A percentile compares a stretch with the other conserved stretches of the same genome.
phyloP scores from a whole-genome alignment of 2,329 filamentous ascomycete species.

The Fusarium coicis region DNA sequence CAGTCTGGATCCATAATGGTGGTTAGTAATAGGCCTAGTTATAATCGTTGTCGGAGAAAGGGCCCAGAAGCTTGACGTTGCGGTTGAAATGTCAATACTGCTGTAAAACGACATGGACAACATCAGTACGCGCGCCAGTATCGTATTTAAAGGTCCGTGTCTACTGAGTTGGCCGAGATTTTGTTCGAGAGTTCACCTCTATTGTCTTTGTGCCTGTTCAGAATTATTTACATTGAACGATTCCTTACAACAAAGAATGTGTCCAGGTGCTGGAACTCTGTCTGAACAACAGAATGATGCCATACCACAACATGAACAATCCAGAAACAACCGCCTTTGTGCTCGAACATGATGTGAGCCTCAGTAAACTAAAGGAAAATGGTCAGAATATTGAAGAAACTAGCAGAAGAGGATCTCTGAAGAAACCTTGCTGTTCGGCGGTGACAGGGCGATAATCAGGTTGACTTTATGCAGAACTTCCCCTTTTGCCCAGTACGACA shows the following conservation, averaged over 20 bases:
- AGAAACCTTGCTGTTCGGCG: no score
- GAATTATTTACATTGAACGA: neutral
- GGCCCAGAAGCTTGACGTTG: rapidly evolving
- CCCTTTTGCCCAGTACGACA: rapidly evolving
- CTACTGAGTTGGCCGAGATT: rapidly evolving
- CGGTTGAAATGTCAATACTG: no score
- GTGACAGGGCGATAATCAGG: rapidly evolving
- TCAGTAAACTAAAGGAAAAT: no score
- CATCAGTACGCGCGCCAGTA: rapidly evolving
- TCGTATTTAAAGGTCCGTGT: neutral
- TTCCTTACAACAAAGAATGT: neutral
- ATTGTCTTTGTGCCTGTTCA: neutral
- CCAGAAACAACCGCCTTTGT: rapidly evolving
- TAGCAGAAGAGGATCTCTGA: neutral
- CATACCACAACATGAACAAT: neutral
- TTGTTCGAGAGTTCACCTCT: neutral
- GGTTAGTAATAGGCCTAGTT: rapidly evolving
- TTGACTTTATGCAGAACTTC: neutral
- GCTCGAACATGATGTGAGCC: rapidly evolving
- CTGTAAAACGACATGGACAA: rapidly evolving
- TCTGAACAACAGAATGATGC: no score
- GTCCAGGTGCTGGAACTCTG: rapidly evolving
- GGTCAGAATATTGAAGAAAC: neutral
- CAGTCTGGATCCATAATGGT: neutral
- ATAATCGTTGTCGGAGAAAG: rapidly evolving